phyloP scores from a whole-genome alignment of 2,329 filamentous ascomycete species.

The Raffaelea ambrosiae region DNA sequence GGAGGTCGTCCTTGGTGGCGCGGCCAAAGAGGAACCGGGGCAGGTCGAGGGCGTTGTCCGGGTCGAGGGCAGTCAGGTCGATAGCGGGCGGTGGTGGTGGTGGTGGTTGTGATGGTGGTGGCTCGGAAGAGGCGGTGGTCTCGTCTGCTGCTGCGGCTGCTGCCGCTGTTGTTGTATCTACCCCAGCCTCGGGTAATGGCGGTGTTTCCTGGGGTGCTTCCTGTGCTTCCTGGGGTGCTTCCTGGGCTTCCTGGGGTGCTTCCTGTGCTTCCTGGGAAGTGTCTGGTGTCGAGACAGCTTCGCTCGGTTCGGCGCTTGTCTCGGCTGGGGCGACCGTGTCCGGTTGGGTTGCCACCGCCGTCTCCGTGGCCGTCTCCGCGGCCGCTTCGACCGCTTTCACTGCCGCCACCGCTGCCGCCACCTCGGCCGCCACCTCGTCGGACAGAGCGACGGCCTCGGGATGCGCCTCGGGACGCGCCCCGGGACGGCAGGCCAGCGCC shows the following conservation, averaged over 20 bases:
- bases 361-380: neutral
- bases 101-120: too few species aligned
- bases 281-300: neutral
- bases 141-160: neutral
- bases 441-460: too few species aligned
- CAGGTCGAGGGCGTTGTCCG: constrained; percentile 3
- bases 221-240: too few species aligned
- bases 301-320: neutral
- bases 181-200: too few species aligned
- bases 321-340: neutral
- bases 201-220: too few species aligned
- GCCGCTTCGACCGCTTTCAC: neutral
- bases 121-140: neutral
- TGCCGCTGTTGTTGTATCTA: too few species aligned
- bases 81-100: neutral
- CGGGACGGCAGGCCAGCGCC: neutral
- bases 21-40: neutral
- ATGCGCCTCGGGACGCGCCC: too few species aligned
- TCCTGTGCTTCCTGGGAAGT: too few species aligned
- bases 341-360: neutral
- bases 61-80: constrained; percentile 4
- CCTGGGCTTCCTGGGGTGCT: too few species aligned
- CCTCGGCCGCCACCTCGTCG: neutral
- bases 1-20: neutral
- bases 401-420: neutral